These are phyloP conservation scores for Fusarium miscanthi DNA, from an alignment of 2,329 filamentous ascomycete genomes.

Conservation along the genomic window DNA sequence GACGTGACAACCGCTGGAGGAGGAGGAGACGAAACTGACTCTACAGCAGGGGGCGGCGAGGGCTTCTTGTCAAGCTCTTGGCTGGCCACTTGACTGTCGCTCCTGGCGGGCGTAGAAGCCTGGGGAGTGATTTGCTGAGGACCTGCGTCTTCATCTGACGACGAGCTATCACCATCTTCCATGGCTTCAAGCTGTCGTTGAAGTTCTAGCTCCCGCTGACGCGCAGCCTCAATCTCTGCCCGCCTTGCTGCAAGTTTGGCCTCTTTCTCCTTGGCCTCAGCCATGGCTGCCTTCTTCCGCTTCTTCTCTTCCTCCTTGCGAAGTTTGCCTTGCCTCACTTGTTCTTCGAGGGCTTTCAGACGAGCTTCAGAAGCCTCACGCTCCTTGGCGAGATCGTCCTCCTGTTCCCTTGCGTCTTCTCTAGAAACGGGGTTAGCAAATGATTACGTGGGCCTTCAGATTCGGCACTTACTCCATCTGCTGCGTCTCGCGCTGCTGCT, in stretches of 20 bases:
- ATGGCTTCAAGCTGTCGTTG: slow-evolving; percentile 84
- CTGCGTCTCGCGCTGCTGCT: slow-evolving; percentile 77
- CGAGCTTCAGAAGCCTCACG: slow-evolving; percentile 84
- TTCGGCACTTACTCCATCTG: slow-evolving; percentile 80
- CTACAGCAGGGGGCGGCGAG: slow-evolving; percentile 57
- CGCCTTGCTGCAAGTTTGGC: slow-evolving; percentile 83
- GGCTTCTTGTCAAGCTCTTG: slow-evolving; percentile 66
- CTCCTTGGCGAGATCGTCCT: slow-evolving; percentile 83
- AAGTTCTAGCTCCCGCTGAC: slow-evolving; percentile 89
- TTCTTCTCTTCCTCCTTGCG: slow-evolving; percentile 98
- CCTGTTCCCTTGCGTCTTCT: slow-evolving; percentile 77
- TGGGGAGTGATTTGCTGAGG: slow-evolving; percentile 75
- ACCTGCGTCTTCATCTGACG: slow-evolving; percentile 84
- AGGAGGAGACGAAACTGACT: slow-evolving; percentile 54
- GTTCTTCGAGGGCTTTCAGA: slow-evolving; percentile 89
- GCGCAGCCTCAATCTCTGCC: slow-evolving; percentile 91
- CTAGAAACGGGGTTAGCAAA: slow-evolving; percentile 59
- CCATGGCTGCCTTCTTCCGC: slow-evolving; percentile 86
- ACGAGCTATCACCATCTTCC: slow-evolving; percentile 79
- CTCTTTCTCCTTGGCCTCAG: slow-evolving; percentile 90
- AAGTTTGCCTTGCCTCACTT: slow-evolving; percentile 91
- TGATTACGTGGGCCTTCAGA: not conserved
- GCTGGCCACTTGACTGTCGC: slow-evolving; percentile 62
- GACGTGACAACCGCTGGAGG: slow-evolving; percentile 65
- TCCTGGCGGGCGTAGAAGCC: slow-evolving; percentile 67